Evolutionary conservation across 2,329 filamentous ascomycete species (phyloP).

Genomic region (Alternaria ventricosa): DNA sequence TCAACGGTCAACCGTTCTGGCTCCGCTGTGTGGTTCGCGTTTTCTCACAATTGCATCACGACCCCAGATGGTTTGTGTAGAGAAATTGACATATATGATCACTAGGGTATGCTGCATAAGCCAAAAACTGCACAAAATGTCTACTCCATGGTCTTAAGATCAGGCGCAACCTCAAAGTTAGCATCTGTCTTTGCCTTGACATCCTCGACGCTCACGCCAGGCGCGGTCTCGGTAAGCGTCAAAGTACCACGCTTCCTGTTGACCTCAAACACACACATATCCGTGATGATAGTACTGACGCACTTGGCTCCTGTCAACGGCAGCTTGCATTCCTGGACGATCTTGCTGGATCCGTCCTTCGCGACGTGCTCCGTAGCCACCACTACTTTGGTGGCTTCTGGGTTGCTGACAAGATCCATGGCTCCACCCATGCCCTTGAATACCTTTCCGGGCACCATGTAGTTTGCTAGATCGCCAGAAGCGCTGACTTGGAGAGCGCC

Average conservation of each 20-base stretch:
- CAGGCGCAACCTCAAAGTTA: slow-evolving; percentile 76
- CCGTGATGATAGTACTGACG: slow-evolving; percentile 50
- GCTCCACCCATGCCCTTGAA: slow-evolving; percentile 90
- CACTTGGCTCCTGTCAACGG: slow-evolving; percentile 48
- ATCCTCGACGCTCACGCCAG: slow-evolving; percentile 86
- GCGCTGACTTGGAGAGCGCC: slow-evolving; percentile 88
- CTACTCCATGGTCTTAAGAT: slow-evolving; percentile 76
- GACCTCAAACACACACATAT: slow-evolving; percentile 64
- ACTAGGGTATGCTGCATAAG: not conserved
- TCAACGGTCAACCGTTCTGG: not conserved
- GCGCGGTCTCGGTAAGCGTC: slow-evolving; percentile 81
- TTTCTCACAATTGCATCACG: not conserved
- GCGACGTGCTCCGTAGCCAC: slow-evolving; percentile 95
- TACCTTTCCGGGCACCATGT: slow-evolving; percentile 86
- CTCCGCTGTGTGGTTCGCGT: not conserved
- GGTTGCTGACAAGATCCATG: slow-evolving; percentile 90
- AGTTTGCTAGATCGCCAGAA: slow-evolving; percentile 84
- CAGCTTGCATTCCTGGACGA: slow-evolving; percentile 69
- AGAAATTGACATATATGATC: not conserved
- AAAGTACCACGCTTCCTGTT: slow-evolving; percentile 69
- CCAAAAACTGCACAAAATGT: not conserved
- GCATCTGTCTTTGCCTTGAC: slow-evolving; percentile 86
- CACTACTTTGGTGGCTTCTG: slow-evolving; percentile 82
- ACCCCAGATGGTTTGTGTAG: not conserved
- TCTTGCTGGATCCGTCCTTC: slow-evolving; percentile 90